Conservation (phyloP, 75 land plant species). For the Selaginella moellendorffii region DNA sequence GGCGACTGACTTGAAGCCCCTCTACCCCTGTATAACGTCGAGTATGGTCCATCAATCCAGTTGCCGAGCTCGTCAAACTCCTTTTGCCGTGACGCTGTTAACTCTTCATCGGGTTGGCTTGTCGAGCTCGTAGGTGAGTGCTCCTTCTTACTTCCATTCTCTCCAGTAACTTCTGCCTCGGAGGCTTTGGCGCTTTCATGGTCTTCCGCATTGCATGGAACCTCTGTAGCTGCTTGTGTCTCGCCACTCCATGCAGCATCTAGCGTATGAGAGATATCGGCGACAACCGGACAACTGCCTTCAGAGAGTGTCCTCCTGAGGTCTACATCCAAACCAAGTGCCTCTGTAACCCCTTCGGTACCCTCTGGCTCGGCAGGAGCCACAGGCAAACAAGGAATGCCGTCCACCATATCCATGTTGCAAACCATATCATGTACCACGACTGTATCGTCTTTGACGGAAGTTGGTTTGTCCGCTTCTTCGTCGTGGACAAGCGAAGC, state of each 20-base stretch:
- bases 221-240: constrained; percentile 4
- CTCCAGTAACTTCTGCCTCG: constrained; percentile 16
- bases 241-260: constrained; percentile 85
- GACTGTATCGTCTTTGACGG: neutral
- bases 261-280: constrained; percentile 56
- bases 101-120: neutral
- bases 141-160: constrained; percentile 28
- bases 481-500: no score
- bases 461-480: neutral
- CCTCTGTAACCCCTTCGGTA: neutral
- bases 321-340: neutral
- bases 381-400: no score
- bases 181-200: neutral
- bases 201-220: neutral
- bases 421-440: no score
- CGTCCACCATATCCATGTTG: neutral
- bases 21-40: constrained; percentile 26
- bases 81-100: neutral
- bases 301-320: constrained; percentile 16
- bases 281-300: constrained; percentile 20
- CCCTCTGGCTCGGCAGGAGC: no score
- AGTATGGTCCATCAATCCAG: constrained; percentile 42
- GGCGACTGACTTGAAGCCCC: constrained; percentile 17
- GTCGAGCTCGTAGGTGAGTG: no score
- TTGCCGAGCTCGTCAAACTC: constrained; percentile 34